phyloP scores from a whole-genome alignment of 148 eudicot genomes.

The Nepenthes gracilis region DNA sequence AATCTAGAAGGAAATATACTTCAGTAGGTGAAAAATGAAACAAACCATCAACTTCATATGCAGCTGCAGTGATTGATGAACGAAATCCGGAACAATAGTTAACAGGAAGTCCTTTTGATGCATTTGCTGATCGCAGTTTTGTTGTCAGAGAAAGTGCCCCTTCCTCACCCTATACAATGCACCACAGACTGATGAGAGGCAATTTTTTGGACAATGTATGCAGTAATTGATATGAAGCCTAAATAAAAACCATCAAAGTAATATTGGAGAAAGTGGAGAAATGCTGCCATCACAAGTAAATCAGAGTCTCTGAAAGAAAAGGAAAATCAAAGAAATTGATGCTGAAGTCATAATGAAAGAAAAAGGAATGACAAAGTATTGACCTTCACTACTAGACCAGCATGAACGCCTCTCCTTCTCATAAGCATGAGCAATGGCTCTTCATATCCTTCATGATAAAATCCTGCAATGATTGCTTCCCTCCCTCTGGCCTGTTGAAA shows the following conservation, averaged over 20 bases:
- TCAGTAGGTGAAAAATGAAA: background rate
- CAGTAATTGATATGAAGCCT: background rate
- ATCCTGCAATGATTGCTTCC: constrained; percentile 90
- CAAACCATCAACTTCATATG: constrained; percentile 59
- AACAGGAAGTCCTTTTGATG: constrained; percentile 89
- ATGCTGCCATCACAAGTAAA: too few relatives aligned
- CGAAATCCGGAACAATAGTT: constrained; percentile 98
- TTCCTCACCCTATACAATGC: constrained; percentile 74
- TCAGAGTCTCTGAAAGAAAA: background rate
- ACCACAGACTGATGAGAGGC: constrained; percentile 1
- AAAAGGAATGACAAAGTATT: constrained; percentile 7
- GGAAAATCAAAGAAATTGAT: background rate
- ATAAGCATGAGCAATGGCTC: constrained; percentile 94
- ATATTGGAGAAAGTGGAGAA: background rate
- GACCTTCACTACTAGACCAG: constrained; percentile 95
- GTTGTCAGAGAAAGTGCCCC: constrained; percentile 99
- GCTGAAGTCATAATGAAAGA: background rate
- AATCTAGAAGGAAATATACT: too few relatives aligned
- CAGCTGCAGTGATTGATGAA: constrained; percentile 42
- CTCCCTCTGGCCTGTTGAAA: constrained; percentile 63
- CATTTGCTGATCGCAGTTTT: constrained; percentile 40
- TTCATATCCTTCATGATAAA: constrained; percentile 97
- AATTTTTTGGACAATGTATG: background rate
- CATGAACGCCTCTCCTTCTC: constrained; percentile 89
- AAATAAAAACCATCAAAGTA: background rate